Percentiles rank a stretch among this genome's conserved stretches.
Conservation (phyloP, 768 basidiomycete genomes). For the Kwoniella sp. region DNA sequence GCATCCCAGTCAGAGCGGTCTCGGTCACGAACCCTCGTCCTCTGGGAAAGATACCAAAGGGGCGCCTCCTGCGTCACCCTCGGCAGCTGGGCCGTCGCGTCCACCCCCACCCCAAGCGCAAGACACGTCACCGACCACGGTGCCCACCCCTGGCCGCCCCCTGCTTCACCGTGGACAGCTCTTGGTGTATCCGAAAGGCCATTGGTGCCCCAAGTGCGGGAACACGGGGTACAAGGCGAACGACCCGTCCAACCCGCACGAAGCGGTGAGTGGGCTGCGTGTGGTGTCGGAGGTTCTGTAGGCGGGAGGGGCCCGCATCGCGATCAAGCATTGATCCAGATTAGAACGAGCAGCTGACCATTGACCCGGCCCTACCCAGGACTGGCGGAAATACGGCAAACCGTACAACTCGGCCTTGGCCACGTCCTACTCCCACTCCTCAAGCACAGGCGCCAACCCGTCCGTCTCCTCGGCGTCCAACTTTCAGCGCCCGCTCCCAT, state of each 20-base stretch:
- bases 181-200: slow-evolving; percentile 38
- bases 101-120: background rate
- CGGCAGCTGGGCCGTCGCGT: slow-evolving; percentile 10
- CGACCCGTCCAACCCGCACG: slow-evolving; percentile 39
- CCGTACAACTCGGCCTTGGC: slow-evolving; percentile 35
- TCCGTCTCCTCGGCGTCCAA: slow-evolving; percentile 28
- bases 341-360: slow-evolving; percentile 1
- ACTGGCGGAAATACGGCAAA: slow-evolving; percentile 46
- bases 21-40: slow-evolving; percentile 1
- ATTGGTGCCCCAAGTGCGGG: slow-evolving; percentile 37
- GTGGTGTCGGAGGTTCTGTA: background rate
- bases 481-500: slow-evolving; percentile 39
- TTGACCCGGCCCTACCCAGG: slow-evolving; percentile 8
- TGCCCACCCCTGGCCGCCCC: slow-evolving; percentile 40
- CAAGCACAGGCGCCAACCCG: slow-evolving; percentile 17
- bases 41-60: background rate
- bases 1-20: slow-evolving; percentile 8
- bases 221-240: slow-evolving; percentile 42
- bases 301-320: background rate
- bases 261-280: slow-evolving; percentile 13
- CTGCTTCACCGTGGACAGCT: slow-evolving; percentile 31
- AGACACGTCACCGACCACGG: slow-evolving; percentile 31
- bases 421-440: slow-evolving; percentile 24
- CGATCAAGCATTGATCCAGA: background rate
- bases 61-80: background rate